Evolutionary conservation across 2,329 filamentous ascomycete genomes (phyloP), one percentile per base, ranked within the genome.

Genomic region (Massarina eburnea): DNA sequence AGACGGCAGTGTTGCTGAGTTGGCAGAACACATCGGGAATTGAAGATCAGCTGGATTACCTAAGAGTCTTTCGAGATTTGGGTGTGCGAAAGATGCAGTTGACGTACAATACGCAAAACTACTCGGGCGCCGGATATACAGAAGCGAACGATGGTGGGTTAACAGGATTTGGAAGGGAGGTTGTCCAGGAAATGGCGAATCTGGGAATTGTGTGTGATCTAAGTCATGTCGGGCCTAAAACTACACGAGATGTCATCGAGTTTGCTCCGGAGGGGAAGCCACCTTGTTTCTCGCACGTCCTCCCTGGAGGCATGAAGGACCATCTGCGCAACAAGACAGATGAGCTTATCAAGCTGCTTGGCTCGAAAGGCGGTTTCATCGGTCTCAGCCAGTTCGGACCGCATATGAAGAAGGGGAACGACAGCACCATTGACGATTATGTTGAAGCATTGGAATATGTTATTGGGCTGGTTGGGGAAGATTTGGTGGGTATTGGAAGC

Each of bases 11-110:
- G 4, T 44, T 73, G 42, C 58, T 73, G 9, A 69, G 64, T 9
- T 73, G 70, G 71, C 68, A 73, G 50, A 73, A 73, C 51, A 73
- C 71, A 1, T 63, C 71, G 1, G 71, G 70, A 4, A 73, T 73
- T 43, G 70, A 73, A 48, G 64, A 74, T 46, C 61, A 67, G 37
- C 54, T 71, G 17, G 57, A 71, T 38, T 71, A 72, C 48, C 51
- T 73, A 10, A 53, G 71, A 8, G 65, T 74, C 4, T 73, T 73
- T 52, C 61, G 67, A 14, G 70, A 73, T 41, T 54, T 73, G 14
- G 71, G 70, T 22, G 70, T 74, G 8, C 61, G 66, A 14, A 72
- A 73, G 49, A 73, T 73, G 71, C 71, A 73, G 51, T 59, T 74
- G 36, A 73, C 71, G 1, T 73, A 72, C 59, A 74, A 73, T 43